phyloP scores from a whole-genome alignment of 148 eudicot species.

The Vaccinium myrtillus region DNA sequence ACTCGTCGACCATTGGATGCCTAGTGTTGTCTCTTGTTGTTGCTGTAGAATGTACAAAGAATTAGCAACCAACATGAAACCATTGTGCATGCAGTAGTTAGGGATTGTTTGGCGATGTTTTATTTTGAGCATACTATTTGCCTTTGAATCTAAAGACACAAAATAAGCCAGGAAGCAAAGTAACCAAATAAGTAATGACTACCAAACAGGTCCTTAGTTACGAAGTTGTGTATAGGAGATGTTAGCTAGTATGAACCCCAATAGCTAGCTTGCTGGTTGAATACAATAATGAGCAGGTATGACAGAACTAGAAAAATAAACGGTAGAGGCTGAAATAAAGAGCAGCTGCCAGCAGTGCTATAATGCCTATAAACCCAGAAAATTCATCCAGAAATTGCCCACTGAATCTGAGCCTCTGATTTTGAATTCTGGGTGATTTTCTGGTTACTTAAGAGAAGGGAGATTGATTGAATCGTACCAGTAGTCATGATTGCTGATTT shows the following conservation, averaged over 20 bases:
- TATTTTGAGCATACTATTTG: too few species aligned
- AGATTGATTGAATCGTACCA: slow-evolving; percentile 30
- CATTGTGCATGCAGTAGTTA: not conserved
- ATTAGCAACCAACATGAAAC: not conserved
- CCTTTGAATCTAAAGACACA: too few species aligned
- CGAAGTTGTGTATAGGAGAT: not conserved
- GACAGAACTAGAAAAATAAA: not conserved
- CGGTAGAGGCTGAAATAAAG: not conserved
- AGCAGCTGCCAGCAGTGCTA: not conserved
- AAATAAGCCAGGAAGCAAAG: too few species aligned
- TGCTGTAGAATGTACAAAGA: slow-evolving; percentile 29
- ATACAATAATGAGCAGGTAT: not conserved
- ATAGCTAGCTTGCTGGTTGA: not conserved
- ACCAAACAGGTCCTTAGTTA: not conserved
- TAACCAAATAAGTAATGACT: not conserved
- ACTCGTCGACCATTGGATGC: slow-evolving; percentile 29
- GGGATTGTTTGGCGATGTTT: not conserved
- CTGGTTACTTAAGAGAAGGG: not conserved
- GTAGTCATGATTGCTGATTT: slow-evolving; percentile 74
- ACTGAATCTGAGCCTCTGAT: too few species aligned
- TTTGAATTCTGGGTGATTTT: too few species aligned
- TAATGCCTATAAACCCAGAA: too few species aligned
- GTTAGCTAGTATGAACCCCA: not conserved
- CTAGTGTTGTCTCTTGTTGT: slow-evolving; percentile 48
- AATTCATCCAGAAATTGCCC: too few species aligned